Evolutionary conservation across 106 monocot species (phyloP), one percentile per base, ranked within the genome.

Genomic region (Dendrobium huoshanense): DNA sequence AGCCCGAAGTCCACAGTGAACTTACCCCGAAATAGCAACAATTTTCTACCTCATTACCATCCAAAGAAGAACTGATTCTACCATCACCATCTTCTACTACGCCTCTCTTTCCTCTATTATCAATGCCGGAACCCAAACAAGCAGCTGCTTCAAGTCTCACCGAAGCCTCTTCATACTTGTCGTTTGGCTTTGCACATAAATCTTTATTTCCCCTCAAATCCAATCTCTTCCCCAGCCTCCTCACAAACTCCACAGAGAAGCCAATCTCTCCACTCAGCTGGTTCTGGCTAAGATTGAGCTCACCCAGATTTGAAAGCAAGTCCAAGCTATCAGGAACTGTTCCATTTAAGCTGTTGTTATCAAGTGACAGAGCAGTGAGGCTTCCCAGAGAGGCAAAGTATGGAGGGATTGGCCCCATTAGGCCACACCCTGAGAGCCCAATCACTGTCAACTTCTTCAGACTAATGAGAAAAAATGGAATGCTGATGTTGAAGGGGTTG

Each of bases 271-370:
- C 88, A 25, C 58, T 84, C 11, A 92, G 82, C 78, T 81, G 54
- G 76, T 92, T 92, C 79, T 92, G 90, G 77, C 92, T 92, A 45
- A 90, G 78, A 85, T 92, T 92, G 18, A 90, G 86, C 79, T 84
- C 84, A 37, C 90, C 86, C 41, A 92, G 78, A 18, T 75, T 81
- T 27, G 85, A 83, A 1, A 92, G 84, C 22, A 73, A 58, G 4
- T 81, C 84, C 5, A 92, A 73, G 31, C 67, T 86, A 0, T 68
- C 19, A 5, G 92, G 92, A 16, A 92, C 83, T 19, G 89, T 68
- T 79, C 92, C 92, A 43, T 84, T 88, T 9, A 92, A 78, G 40
- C 51, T 81, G 81, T 92, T 92, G 79, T 85, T 78, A 78, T 90
- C 92, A 67, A 92, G 42, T 2, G 86, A 82, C 29, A 92, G 75